Evolutionary conservation across 2,329 filamentous ascomycete genomes (phyloP).

Genomic region (Coniochaeta sp.): DNA sequence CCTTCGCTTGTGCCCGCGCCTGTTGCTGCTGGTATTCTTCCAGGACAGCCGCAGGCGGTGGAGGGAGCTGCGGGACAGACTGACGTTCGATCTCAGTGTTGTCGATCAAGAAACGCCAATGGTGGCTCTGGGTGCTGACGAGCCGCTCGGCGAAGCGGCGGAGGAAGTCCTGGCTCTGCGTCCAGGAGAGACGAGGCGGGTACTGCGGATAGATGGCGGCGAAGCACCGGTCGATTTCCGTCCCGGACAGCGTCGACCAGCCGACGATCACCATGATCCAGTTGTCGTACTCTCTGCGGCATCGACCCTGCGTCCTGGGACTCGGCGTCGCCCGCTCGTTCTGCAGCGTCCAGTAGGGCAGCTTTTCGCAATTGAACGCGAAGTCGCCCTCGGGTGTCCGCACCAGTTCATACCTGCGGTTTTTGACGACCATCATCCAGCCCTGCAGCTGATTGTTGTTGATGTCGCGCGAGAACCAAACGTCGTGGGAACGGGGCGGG

Average conservation of each 20-base stretch:
- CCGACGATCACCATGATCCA: not conserved
- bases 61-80: not conserved
- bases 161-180: not conserved
- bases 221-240: not conserved
- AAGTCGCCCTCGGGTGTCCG: not conserved
- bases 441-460: not conserved
- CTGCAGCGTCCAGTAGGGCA: not conserved
- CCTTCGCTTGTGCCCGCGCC: not conserved
- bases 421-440: not conserved
- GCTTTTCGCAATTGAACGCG: not conserved
- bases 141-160: not conserved
- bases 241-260: not conserved
- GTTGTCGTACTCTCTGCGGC: not conserved
- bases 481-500: not conserved
- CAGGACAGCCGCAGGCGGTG: not conserved
- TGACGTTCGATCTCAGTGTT: not conserved
- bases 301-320: not conserved
- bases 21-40: not conserved
- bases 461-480: not conserved
- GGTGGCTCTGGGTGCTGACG: not conserved
- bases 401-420: not conserved
- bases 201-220: not conserved
- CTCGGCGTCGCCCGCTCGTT: not conserved
- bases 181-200: not conserved
- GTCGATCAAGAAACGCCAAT: not conserved